Base-by-base conservation (phyloP, 2,329 filamentous ascomycete genomes). In the Pseudopithomyces maydicus region DNA sequence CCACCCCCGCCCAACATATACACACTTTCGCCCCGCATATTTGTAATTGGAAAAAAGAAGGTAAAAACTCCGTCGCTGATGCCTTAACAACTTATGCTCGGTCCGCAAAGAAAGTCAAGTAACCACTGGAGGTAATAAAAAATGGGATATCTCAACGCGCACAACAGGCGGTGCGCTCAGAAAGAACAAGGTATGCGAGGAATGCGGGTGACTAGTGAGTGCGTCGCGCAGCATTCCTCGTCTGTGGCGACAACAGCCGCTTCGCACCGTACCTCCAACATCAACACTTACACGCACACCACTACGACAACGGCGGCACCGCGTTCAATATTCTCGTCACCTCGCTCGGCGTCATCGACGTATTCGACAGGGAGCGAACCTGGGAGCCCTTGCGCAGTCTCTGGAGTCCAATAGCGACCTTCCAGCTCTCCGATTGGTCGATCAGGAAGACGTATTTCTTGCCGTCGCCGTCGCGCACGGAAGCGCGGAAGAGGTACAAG, bases 401-500 rank as follows among this genome's bases (percentile, higher is more conserved):
- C 68, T 85, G 80, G 42, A 88, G 72, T 1, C 86, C 86, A 39
- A 84, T 74, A 0, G 82, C 83, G 19, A 88, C 81, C 70, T 88
- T 88, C 84, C 85, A 88, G 36, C 81, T 84, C 68, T 88, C 85
- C 15, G 76, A 79, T 55, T 85, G 80, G 42, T 82, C 79, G 51
- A 88, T 72, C 19, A 88, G 78, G 64, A 88, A 88, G 62, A 87
- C 81, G 65, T 86, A 88, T 63, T 80, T 81, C 66, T 85, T 87
- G 58, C 84, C 83, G 64, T 88, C 85, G 51, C 81, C 77, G 65
- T 88, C 86, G 56, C 85, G 80, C 46, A 86, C 75, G 46, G 78
- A 84, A 14, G 84, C 85, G 51, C 86, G 80, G 54, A 88, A 78
- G 52, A 88, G 76, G 63, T 87, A 83, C 0, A 72, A 59, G 42